phyloP scores from a whole-genome alignment of 2,329 filamentous ascomycete species.

The Phyllosticta citriasiana region DNA sequence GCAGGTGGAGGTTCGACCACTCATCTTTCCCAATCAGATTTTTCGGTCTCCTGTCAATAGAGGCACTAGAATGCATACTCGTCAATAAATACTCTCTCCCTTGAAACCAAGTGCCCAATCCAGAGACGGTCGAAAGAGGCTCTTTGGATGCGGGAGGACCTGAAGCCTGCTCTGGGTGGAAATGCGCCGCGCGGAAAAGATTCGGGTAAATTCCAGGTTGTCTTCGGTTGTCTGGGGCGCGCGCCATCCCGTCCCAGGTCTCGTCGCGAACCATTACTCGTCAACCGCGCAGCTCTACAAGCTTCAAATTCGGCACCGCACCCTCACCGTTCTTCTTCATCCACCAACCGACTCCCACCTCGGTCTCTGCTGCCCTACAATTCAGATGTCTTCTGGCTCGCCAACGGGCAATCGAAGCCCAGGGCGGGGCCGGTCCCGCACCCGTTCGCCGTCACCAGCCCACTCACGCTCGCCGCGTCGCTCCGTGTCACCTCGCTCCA shows the following conservation, averaged over 20 bases:
- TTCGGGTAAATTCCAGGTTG: not conserved
- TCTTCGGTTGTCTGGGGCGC: not conserved
- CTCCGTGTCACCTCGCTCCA: conserved; percentile 29
- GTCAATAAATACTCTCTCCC: too few species aligned
- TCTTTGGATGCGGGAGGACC: too few species aligned
- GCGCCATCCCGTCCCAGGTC: not conserved
- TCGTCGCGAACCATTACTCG: not conserved
- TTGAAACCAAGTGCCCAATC: too few species aligned
- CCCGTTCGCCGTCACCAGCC: conserved; percentile 16
- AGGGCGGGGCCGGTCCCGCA: conserved; percentile 33
- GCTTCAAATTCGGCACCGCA: not conserved
- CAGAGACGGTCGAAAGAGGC: too few species aligned
- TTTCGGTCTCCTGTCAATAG: too few species aligned
- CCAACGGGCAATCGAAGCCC: conserved; percentile 20
- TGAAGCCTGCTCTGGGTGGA: not conserved
- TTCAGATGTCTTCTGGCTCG: conserved; percentile 5
- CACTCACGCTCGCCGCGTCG: conserved; percentile 24
- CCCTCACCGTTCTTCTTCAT: not conserved
- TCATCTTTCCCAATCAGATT: too few species aligned
- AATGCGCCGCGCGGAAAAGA: not conserved
- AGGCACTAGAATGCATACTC: too few species aligned
- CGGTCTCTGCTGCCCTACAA: not conserved
- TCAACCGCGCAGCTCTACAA: not conserved
- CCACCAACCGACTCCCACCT: not conserved
- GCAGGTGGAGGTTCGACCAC: too few species aligned